Evolutionary conservation across 805 yeast species (phyloP).

Genomic region (Candida awuae): DNA sequence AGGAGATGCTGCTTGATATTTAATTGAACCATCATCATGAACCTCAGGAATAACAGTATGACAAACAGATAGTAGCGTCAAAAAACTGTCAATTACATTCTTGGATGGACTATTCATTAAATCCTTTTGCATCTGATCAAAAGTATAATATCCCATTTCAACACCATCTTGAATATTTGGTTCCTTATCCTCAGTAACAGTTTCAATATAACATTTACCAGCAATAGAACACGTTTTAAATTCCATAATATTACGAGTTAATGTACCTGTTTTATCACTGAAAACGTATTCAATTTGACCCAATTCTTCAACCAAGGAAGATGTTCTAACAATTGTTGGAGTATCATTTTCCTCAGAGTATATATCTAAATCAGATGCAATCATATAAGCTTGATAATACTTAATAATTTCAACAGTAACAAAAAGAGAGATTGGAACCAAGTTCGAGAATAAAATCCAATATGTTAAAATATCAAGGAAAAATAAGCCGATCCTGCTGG

Average conservation of each 20-base stretch:
- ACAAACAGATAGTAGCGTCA: conserved; percentile 81
- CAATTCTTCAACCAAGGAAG: conserved; percentile 90
- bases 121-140: conserved; percentile 50
- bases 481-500: conserved; percentile 60
- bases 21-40: conserved; percentile 53
- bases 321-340: conserved; percentile 91
- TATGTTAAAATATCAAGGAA: conserved; percentile 84
- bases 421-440: conserved; percentile 95
- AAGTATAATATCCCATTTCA: conserved; percentile 71
- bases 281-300: conserved; percentile 96
- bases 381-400: conserved; percentile 90
- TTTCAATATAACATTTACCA: conserved; percentile 80
- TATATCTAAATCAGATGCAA: conserved; percentile 90
- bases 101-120: conserved; percentile 28
- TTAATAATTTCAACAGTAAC: conserved; percentile 95
- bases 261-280: conserved; percentile 95
- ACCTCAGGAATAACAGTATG: conserved; percentile 97
- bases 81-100: conserved; percentile 65
- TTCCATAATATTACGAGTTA: conserved; percentile 95
- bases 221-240: conserved; percentile 90
- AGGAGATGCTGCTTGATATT: conserved; percentile 98
- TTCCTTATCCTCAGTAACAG: conserved; percentile 83
- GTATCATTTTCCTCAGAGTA: conserved; percentile 83
- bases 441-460: conserved; percentile 92
- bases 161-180: conserved; percentile 68